These are phyloP conservation scores for Solanum infundibuliforme DNA, from an alignment of 257 asterid genomes.

Conservation along the genomic window DNA sequence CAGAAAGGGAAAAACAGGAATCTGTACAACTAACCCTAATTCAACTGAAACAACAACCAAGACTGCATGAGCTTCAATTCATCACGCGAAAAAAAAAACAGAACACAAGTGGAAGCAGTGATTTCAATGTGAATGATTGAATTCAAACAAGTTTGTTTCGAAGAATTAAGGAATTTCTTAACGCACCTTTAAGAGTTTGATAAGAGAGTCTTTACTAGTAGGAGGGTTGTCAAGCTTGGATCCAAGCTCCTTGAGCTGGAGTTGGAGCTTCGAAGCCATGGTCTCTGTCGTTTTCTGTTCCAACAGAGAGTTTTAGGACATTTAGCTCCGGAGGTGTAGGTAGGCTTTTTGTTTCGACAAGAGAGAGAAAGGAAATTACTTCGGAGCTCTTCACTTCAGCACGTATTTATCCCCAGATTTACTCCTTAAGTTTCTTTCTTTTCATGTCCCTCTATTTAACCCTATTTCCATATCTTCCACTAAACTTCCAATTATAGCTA, in stretches of 20 bases:
- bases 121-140: no score
- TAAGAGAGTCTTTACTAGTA: slow-evolving; percentile 62
- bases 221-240: slow-evolving; percentile 68
- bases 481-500: neutral
- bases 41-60: no score
- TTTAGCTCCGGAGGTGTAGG: neutral
- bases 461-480: neutral
- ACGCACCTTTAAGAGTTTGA: slow-evolving; percentile 59
- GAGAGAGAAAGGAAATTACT: neutral
- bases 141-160: neutral
- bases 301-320: neutral
- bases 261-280: slow-evolving; percentile 65
- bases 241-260: slow-evolving; percentile 67
- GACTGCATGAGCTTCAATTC: no score
- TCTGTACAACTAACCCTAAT: no score
- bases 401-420: neutral
- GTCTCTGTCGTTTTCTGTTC: neutral
- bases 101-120: no score
- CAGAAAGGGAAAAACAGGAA: neutral
- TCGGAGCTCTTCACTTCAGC: neutral
- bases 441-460: neutral
- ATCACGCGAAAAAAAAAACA: no score
- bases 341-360: neutral
- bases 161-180: neutral
- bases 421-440: neutral